Base-by-base conservation (phyloP, 192 early-diverging fungal species). In the Funneliformis mosseae region DNA sequence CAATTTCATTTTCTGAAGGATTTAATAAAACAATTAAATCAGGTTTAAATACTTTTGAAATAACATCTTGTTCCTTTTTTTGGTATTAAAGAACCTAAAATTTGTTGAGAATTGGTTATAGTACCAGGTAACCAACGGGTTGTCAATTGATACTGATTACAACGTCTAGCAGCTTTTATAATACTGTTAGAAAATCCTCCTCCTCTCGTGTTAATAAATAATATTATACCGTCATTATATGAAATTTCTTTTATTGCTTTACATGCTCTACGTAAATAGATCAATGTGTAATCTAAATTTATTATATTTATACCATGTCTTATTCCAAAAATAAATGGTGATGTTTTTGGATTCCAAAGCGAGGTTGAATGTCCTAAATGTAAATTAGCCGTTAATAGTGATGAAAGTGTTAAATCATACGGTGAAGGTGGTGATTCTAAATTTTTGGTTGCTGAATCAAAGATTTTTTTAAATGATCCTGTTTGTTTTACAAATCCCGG, bases 261-360 rank as follows among this genome's bases (percentile, higher is more conserved):
- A 71, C 91, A 90, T 7, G 97, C 95, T 59, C 96, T 90, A 42
- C 96, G 88, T 33, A 99, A 88, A 46, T 92, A 88, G 4, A 91
- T 91, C 75, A 98, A 83, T 1, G 97, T 97, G 59, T 96, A 93
- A 78, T 99, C 96, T 66, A 97, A 83, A 82, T 99, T 96, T 87
- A 99, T 97, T 75, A 99, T 94, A 80, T 94, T 94, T 45, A 98
- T 92, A 39, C 96, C 96, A 60, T 92, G 85, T 61, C 97, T 93
- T 27, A 91, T 89, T 71, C 97, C 97, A 82, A 93, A 95, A 61
- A 99, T 96, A 83, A 91, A 96, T 8, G 95, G 93, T 68, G 96
- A 85, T 61, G 94, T 97, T 78, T 89, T 80, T 18, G 93, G 91
- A 79, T 97, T 92, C 94, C 93, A 96, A 48, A 88, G 83, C 28